Evolutionary conservation across 148 eudicot species (phyloP).

Genomic region (Chenopodium suecicum): DNA sequence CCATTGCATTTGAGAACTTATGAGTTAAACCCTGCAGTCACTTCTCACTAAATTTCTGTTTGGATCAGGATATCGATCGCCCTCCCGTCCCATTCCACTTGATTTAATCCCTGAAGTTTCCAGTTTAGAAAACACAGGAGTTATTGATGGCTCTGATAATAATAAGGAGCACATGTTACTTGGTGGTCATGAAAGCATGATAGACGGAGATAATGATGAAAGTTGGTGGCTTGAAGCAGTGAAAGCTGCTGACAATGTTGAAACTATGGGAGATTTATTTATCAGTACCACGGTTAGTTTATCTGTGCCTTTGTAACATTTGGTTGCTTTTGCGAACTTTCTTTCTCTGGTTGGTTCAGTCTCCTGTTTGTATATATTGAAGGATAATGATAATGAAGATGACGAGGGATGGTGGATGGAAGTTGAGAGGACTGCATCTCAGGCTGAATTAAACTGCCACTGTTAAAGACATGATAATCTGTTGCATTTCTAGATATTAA

Average conservation of each 20-base stretch:
- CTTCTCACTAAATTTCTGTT: constrained; percentile 10
- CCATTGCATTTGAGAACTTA: not conserved
- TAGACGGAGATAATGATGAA: constrained; percentile 51
- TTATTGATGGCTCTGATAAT: constrained; percentile 17
- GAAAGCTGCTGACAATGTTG: constrained; percentile 65
- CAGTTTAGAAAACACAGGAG: constrained; percentile 23
- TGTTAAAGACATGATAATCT: not conserved
- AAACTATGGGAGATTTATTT: constrained; percentile 41
- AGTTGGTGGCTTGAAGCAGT: constrained; percentile 90
- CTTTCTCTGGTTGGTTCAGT: not conserved
- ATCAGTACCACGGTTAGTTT: constrained; percentile 39
- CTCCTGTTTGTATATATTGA: constrained; percentile 3
- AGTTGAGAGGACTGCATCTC: constrained; percentile 52
- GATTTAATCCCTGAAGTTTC: constrained; percentile 57
- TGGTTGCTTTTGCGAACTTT: not conserved
- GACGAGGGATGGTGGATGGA: constrained; percentile 82
- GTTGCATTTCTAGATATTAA: not conserved
- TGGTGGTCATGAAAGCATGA: constrained; percentile 30
- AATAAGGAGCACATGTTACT: constrained; percentile 22
- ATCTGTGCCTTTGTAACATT: not conserved
- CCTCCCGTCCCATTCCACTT: constrained; percentile 61
- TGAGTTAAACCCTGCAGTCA: not conserved
- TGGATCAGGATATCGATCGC: constrained; percentile 79
- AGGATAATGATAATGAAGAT: constrained; percentile 50
- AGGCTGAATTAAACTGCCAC: constrained; percentile 38